Evolutionary conservation across 2,329 filamentous ascomycete species (phyloP).

Genomic region (Stemphylium beticola): DNA sequence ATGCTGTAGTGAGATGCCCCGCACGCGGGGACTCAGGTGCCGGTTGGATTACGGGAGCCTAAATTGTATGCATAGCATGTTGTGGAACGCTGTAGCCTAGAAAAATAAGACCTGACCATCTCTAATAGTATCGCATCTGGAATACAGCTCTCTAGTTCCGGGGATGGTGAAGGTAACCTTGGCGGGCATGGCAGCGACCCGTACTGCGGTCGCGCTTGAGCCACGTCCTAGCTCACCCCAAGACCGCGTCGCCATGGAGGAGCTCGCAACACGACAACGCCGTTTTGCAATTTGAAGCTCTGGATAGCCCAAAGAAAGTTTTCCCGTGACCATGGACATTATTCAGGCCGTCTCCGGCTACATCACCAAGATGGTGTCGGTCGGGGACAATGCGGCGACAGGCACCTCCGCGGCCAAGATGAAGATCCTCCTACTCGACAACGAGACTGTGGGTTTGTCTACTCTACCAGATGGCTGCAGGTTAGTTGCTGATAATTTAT

Average conservation of each 20-base stretch:
- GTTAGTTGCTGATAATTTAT: conserved; percentile 23
- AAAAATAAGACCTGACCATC: no score
- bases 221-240: conserved; percentile 7
- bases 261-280: conserved; percentile 1
- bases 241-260: conserved; percentile 14
- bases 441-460: conserved; percentile 75
- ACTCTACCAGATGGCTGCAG: conserved; percentile 32
- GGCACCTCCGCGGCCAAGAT: conserved; percentile 82
- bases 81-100: no score
- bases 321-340: conserved; percentile 75
- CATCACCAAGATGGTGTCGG: conserved; percentile 93
- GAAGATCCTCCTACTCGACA: conserved; percentile 95
- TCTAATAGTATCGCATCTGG: no score
- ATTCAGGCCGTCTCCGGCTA: conserved; percentile 92
- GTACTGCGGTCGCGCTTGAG: conserved; percentile 8
- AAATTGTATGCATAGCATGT: no score
- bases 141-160: not conserved
- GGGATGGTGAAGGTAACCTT: not conserved
- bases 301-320: not conserved
- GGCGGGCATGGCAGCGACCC: not conserved
- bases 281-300: not conserved
- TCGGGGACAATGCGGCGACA: conserved; percentile 72
- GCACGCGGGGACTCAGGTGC: not conserved
- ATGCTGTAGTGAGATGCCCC: not conserved
- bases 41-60: no score